A percentile compares a stretch with the other conserved stretches of the same genome.
phyloP scores from a whole-genome alignment of 495 filamentous ascomycete species.

The Rhypophila decipiens region DNA sequence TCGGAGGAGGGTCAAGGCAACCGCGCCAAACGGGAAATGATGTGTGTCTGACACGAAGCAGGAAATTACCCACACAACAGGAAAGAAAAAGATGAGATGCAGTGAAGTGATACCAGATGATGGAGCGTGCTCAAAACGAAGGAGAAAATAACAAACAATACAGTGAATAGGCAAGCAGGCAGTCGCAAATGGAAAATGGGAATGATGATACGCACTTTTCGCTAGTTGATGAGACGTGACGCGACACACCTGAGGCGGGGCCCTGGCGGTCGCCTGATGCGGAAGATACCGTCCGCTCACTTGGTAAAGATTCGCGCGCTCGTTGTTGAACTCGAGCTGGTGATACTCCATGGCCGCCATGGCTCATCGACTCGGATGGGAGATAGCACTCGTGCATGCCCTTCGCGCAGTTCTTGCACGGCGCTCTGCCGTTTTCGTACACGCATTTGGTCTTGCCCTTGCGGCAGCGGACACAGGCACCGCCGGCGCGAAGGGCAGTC shows the following conservation, averaged over 20 bases:
- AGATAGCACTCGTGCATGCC: constrained; percentile 50
- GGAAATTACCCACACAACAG: background rate
- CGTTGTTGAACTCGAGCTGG: constrained; percentile 27
- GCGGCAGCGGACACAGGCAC: constrained; percentile 48
- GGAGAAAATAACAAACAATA: constrained; percentile 5
- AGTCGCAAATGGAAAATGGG: constrained; percentile 6
- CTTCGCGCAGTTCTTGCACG: constrained; percentile 50
- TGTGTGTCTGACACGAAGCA: too few species aligned
- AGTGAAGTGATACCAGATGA: too few species aligned
- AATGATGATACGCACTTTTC: constrained; percentile 39
- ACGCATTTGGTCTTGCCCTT: constrained; percentile 51
- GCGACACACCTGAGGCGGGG: constrained; percentile 34
- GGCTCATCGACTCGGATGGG: constrained; percentile 44
- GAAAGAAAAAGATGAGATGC: too few species aligned
- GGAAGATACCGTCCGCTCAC: constrained; percentile 36
- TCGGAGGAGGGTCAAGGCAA: constrained; percentile 19
- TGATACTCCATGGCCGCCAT: constrained; percentile 39
- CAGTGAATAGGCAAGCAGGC: background rate
- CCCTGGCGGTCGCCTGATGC: constrained; percentile 37
- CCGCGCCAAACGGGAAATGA: constrained; percentile 7
- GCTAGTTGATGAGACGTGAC: constrained; percentile 33
- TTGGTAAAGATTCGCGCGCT: constrained; percentile 38
- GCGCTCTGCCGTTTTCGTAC: constrained; percentile 45
- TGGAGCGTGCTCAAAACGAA: constrained; percentile 7
- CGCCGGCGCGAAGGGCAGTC: constrained; percentile 46